Conservation (phyloP, 2,329 filamentous ascomycete genomes). For the Daldinia eschscholtzii region DNA sequence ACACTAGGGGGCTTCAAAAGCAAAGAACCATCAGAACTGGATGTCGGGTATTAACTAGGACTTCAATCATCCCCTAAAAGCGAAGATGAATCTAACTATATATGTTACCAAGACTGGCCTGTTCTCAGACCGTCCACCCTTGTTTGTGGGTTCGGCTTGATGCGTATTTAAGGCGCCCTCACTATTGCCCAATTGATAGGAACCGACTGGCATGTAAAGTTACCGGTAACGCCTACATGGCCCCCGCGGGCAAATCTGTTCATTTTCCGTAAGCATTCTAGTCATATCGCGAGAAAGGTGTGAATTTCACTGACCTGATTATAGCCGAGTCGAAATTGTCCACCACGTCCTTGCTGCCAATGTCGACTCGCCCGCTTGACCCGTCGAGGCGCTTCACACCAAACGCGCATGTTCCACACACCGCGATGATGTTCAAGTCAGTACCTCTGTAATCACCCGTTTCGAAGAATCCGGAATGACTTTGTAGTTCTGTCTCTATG, state of each 20-base stretch:
- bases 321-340: conserved; percentile 34
- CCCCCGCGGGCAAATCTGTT: conserved; percentile 28
- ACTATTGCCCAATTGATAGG: conserved; percentile 38
- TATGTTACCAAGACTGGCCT: neutral
- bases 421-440: conserved; percentile 24
- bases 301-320: conserved; percentile 13
- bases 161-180: conserved; percentile 10
- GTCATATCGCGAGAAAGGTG: neutral
- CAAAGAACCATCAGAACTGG: neutral
- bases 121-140: neutral
- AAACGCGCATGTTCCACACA: conserved; percentile 36
- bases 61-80: neutral
- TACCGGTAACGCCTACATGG: conserved; percentile 33
- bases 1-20: neutral
- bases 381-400: conserved; percentile 35
- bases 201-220: conserved; percentile 31
- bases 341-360: conserved; percentile 37
- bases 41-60: neutral
- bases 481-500: conserved; percentile 23
- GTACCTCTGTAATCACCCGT: conserved; percentile 24
- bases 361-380: conserved; percentile 21
- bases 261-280: neutral
- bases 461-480: conserved; percentile 31
- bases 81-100: neutral
- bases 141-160: neutral